Percentiles rank a stretch among this genome's conserved stretches.
Conservation (phyloP, 805 yeast species). For the Jamesozyma piceae region DNA sequence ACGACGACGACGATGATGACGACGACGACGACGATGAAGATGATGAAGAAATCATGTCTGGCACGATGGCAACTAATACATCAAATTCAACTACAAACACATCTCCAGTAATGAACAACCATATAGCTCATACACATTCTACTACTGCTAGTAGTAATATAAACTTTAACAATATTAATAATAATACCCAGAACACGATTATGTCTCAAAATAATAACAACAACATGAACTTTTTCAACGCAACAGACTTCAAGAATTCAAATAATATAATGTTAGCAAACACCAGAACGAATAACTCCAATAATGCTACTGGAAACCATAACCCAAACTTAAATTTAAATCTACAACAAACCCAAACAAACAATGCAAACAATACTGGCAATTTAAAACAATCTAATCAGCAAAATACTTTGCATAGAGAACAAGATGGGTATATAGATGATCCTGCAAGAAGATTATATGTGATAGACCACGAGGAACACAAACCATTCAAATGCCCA, state of each 20-base stretch:
- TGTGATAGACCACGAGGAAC: conserved; percentile 84
- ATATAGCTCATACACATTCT: not conserved
- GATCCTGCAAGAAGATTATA: conserved; percentile 94
- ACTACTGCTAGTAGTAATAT: not conserved
- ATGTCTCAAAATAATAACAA: not conserved
- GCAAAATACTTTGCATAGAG: conserved; percentile 4
- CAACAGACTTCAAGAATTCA: not conserved
- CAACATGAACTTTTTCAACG: not conserved
- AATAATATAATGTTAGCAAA: not conserved
- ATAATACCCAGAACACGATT: not conserved
- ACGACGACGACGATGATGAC: conserved; percentile 21
- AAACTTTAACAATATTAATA: not conserved
- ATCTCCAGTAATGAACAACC: conserved; percentile 1
- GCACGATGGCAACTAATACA: not conserved
- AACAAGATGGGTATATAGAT: conserved; percentile 70
- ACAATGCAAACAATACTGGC: not conserved
- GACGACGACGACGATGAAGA: conserved; percentile 27
- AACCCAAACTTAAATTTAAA: not conserved
- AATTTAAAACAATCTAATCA: not conserved
- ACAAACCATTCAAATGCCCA: conserved; percentile 94
- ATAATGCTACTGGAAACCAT: conserved; percentile 1
- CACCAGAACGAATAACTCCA: not conserved
- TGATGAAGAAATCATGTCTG: conserved; percentile 15
- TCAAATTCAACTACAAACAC: not conserved
- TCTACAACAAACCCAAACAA: not conserved